A percentile compares a stretch with the other conserved stretches of the same genome.
phyloP scores from a whole-genome alignment of 1,284 basidiomycete species.

The Apiotrichum siamense region DNA sequence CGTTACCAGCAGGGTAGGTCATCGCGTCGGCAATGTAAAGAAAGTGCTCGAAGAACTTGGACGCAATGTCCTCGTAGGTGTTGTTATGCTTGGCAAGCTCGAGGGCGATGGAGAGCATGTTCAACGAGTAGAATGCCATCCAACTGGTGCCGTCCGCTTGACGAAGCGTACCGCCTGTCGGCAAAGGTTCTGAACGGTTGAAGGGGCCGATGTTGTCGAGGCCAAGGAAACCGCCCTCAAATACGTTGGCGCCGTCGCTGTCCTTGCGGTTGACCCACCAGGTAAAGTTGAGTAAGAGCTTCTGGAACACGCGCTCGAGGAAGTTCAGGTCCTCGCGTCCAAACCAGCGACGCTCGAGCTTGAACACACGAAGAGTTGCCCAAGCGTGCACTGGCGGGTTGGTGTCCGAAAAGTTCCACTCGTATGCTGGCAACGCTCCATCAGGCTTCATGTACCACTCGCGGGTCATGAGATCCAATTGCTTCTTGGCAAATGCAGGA shows the following conservation, averaged over 20 bases:
- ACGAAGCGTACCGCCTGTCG: constrained; percentile 81
- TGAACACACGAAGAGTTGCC: constrained; percentile 95
- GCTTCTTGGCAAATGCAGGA: constrained; percentile 92
- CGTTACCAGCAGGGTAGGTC: constrained; percentile 74
- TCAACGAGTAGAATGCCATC: constrained; percentile 96
- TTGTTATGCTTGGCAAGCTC: constrained; percentile 96
- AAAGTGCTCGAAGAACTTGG: constrained; percentile 80
- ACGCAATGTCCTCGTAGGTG: constrained; percentile 98
- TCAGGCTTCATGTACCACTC: constrained; percentile 99
- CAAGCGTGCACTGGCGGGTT: constrained; percentile 97
- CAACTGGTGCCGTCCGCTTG: constrained; percentile 97
- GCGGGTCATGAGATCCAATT: constrained; percentile 87
- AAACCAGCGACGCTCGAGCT: constrained; percentile 92
- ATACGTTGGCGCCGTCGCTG: constrained; percentile 86
- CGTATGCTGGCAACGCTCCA: constrained; percentile 95
- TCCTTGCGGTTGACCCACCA: constrained; percentile 99
- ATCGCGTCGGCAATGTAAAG: constrained; percentile 96
- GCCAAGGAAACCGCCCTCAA: constrained; percentile 96
- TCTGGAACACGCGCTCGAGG: constrained; percentile 97
- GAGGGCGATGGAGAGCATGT: constrained; percentile 88
- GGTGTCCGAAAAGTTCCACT: constrained; percentile 73
- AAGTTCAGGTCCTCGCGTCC: constrained; percentile 86
- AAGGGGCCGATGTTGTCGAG: constrained; percentile 97
- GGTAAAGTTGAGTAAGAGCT: constrained; percentile 85
- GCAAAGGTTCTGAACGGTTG: constrained; percentile 95